These are phyloP conservation scores for Russula emetica DNA, from an alignment of 768 basidiomycete species.

Conservation along the genomic window DNA sequence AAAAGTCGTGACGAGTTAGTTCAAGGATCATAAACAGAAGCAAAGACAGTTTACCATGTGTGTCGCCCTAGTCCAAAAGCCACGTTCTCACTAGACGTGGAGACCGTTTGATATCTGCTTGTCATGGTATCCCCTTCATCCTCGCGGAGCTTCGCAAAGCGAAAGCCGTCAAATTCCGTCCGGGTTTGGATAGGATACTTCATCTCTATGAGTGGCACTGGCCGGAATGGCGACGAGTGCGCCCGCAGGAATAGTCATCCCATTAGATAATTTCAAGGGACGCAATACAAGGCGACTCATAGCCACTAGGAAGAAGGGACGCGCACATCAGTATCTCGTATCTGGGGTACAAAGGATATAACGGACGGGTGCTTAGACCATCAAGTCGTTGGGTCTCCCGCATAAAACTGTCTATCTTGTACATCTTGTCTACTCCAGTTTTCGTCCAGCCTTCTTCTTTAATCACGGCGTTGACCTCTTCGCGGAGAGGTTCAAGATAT, in stretches of 20 bases:
- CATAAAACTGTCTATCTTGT: slow-evolving; percentile 37
- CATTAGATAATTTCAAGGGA: slow-evolving; percentile 36
- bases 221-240: slow-evolving; percentile 36
- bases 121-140: slow-evolving; percentile 18
- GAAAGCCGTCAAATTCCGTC: slow-evolving; percentile 40
- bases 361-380: slow-evolving; percentile 12
- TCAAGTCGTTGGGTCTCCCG: slow-evolving; percentile 33
- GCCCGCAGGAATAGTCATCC: slow-evolving; percentile 39
- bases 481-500: slow-evolving; percentile 29
- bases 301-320: slow-evolving; percentile 15
- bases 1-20: neutral
- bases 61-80: neutral
- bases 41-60: neutral
- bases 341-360: too few relatives aligned
- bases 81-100: neutral
- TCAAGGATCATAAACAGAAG: neutral
- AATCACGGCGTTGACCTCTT: slow-evolving; percentile 27
- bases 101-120: neutral
- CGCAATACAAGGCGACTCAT: slow-evolving; percentile 30
- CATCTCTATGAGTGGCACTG: slow-evolving; percentile 39
- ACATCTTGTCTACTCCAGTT: slow-evolving; percentile 27
- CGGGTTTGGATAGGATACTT: slow-evolving; percentile 42
- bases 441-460: slow-evolving; percentile 18
- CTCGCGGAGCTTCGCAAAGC: slow-evolving; percentile 37
- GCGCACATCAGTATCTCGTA: neutral